phyloP scores from a whole-genome alignment of 2,329 filamentous ascomycete genomes.

The Elsinoe batatas region DNA sequence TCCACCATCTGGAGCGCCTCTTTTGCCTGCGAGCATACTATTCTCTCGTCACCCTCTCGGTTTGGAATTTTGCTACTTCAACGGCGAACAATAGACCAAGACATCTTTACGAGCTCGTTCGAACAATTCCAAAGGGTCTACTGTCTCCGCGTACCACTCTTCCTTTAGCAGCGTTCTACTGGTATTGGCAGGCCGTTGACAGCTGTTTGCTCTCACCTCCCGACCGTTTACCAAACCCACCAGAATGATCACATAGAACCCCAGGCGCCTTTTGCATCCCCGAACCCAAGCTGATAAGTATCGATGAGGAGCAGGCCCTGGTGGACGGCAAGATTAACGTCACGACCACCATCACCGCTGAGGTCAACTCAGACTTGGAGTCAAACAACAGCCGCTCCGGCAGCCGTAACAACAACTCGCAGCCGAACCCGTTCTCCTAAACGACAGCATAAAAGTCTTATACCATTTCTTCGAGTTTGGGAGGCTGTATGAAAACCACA shows the following conservation, averaged over 20 bases:
- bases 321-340: slow-evolving; percentile 10
- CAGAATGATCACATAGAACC: slow-evolving; percentile 3
- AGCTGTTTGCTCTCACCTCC: slow-evolving; percentile 8
- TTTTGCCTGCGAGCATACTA: neutral
- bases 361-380: slow-evolving; percentile 4
- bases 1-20: neutral
- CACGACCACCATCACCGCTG: slow-evolving; percentile 8
- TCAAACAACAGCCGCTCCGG: neutral
- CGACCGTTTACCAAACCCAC: slow-evolving; percentile 1
- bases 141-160: neutral
- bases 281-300: slow-evolving; percentile 4
- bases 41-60: neutral
- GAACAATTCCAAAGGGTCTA: slow-evolving; percentile 6
- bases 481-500: neutral
- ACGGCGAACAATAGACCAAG: neutral
- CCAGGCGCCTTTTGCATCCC: neutral
- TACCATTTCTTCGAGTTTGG: neutral
- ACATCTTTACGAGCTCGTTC: neutral
- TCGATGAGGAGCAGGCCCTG: slow-evolving; percentile 6
- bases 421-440: neutral
- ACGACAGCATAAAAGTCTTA: neutral
- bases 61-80: neutral
- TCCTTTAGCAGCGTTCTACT: neutral
- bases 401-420: neutral
- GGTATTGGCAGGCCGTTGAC: slow-evolving; percentile 9